phyloP scores from a whole-genome alignment of 108 stramenopile species.

The Heterococcus sp. region DNA sequence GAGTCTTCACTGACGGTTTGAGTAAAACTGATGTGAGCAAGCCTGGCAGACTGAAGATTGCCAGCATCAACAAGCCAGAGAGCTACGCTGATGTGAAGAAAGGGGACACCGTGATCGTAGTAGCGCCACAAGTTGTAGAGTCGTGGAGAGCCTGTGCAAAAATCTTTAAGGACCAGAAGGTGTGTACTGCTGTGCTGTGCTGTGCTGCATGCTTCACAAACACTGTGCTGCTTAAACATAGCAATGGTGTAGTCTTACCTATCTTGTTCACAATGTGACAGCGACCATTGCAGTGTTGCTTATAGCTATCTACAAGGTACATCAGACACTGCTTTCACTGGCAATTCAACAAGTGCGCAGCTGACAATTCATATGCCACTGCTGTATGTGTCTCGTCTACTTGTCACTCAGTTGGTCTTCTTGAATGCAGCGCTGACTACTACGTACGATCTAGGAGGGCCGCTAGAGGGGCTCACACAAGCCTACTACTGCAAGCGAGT shows the following conservation, averaged over 20 bases:
- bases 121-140: constrained; percentile 11
- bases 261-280: too few species aligned
- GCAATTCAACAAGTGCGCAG: too few species aligned
- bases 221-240: too few species aligned
- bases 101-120: constrained; percentile 36
- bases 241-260: too few species aligned
- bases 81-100: constrained; percentile 11
- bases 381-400: too few species aligned
- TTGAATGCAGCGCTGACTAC: constrained; percentile 77
- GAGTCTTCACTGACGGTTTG: constrained; percentile 72
- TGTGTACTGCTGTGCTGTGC: constrained; percentile 59
- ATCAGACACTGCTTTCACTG: too few species aligned
- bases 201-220: too few species aligned
- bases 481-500: constrained; percentile 76
- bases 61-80: constrained; percentile 64
- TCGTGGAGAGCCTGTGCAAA: constrained; percentile 16
- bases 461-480: constrained; percentile 58
- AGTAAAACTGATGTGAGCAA: constrained; percentile 59
- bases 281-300: too few species aligned
- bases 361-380: not conserved
- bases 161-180: constrained; percentile 41
- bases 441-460: constrained; percentile 69
- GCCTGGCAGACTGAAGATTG: constrained; percentile 66
- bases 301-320: too few species aligned
- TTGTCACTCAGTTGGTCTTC: constrained; percentile 15